phyloP scores from a whole-genome alignment of 345 rosid species.

The Rubroshorea leprosula region DNA sequence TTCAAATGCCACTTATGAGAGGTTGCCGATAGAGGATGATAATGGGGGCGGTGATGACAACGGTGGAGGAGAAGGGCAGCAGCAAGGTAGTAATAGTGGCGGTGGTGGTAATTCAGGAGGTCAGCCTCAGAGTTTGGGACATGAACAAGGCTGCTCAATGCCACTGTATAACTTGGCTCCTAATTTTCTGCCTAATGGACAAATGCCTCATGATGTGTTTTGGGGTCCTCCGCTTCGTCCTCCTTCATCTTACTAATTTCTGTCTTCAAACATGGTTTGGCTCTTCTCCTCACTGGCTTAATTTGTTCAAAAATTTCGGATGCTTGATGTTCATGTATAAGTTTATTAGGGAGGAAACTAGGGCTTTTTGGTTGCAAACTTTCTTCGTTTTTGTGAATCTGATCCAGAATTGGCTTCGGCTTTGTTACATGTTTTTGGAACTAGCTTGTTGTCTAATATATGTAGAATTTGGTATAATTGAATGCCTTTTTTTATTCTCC shows the following conservation, averaged over 20 bases:
- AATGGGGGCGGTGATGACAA: conserved; percentile 1
- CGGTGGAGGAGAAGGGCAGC: conserved; percentile 25
- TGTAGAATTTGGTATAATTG: conserved; percentile 8
- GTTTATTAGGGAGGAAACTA: conserved; percentile 21
- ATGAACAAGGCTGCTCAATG: conserved; percentile 41
- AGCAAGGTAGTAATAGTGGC: conserved; percentile 20
- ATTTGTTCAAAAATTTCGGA: conserved; percentile 13
- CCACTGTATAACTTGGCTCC: conserved; percentile 59
- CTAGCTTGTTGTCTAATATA: not conserved
- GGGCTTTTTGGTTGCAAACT: conserved; percentile 10
- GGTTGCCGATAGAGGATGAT: conserved; percentile 67
- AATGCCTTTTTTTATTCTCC: conserved; percentile 2
- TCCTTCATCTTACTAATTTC: conserved; percentile 36
- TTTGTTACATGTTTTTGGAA: conserved; percentile 14
- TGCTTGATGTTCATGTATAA: conserved; percentile 13
- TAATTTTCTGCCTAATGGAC: conserved; percentile 58
- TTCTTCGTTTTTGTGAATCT: conserved; percentile 13
- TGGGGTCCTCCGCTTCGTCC: conserved; percentile 72
- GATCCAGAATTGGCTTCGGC: conserved; percentile 8
- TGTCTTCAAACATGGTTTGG: not conserved
- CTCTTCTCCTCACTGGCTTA: conserved; percentile 21
- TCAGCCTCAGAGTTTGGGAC: conserved; percentile 31
- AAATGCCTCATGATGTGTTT: conserved; percentile 62
- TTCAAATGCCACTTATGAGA: conserved; percentile 72
- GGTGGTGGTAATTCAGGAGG: conserved; percentile 21